These are phyloP conservation scores for Gomphus sp. DNA, from an alignment of 1,284 basidiomycete genomes.

Conservation along the genomic window DNA sequence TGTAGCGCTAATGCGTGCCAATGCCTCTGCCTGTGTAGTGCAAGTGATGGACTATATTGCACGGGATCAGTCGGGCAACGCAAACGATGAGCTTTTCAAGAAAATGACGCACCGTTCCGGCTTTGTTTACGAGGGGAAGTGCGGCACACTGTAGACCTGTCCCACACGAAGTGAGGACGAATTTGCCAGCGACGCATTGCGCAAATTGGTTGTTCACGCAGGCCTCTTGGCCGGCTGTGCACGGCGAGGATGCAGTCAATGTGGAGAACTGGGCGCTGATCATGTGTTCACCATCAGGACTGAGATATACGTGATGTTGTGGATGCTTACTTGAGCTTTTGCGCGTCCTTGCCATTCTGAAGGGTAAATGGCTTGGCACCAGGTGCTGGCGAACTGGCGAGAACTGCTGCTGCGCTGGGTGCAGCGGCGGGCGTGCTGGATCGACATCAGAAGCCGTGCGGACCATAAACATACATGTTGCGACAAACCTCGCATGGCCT, in stretches of 20 bases:
- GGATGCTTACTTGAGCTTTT: background rate
- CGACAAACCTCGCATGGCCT: background rate
- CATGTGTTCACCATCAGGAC: background rate
- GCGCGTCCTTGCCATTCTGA: conserved; percentile 10
- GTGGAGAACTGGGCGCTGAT: conserved; percentile 26
- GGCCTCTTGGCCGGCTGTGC: conserved; percentile 27
- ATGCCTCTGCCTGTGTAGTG: conserved; percentile 31
- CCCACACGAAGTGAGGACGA: conserved; percentile 25
- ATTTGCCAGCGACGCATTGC: conserved; percentile 30
- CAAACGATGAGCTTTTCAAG: background rate
- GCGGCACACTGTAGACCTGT: conserved; percentile 29
- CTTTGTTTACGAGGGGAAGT: conserved; percentile 37
- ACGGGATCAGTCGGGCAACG: background rate
- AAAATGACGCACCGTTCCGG: conserved; percentile 28
- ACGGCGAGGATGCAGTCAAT: conserved; percentile 26
- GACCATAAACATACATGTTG: too few species aligned
- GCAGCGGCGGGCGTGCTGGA: background rate
- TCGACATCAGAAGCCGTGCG: too few species aligned
- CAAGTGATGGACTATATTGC: conserved; percentile 23
- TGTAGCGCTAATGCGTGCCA: conserved; percentile 31
- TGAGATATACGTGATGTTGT: background rate
- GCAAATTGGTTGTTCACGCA: conserved; percentile 29
- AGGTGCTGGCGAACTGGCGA: background rate
- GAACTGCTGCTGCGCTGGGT: background rate
- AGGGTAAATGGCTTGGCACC: background rate